phyloP scores from a whole-genome alignment of 179 eudicot species.

The Carnegiea gigantea region DNA sequence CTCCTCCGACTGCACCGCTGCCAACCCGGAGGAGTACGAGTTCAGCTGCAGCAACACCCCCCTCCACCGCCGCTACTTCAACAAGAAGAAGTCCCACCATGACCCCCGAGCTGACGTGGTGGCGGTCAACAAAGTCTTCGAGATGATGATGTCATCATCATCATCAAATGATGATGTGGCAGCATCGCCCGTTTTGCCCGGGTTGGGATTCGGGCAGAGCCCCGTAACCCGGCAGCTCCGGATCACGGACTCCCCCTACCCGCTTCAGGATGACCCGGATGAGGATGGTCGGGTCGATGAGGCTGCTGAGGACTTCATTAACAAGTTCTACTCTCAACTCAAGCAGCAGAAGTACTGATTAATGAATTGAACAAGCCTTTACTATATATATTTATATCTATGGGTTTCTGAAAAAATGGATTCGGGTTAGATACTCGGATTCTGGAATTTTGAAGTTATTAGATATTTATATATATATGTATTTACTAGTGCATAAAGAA shows the following conservation, averaged over 20 bases:
- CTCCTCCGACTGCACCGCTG: slow-evolving; percentile 14
- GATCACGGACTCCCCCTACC: slow-evolving; percentile 65
- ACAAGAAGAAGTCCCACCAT: slow-evolving; percentile 22
- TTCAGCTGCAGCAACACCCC: slow-evolving; percentile 73
- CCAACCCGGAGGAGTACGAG: slow-evolving; percentile 49
- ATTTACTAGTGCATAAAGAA: background rate
- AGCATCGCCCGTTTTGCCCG: slow-evolving; percentile 31
- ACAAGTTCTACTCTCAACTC: slow-evolving; percentile 46
- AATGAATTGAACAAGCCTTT: background rate
- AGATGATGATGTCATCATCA: slow-evolving; percentile 26
- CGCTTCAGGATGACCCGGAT: slow-evolving; percentile 35
- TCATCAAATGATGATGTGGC: slow-evolving; percentile 18
- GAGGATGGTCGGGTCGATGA: slow-evolving; percentile 45
- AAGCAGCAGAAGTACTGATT: slow-evolving; percentile 33
- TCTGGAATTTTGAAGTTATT: background rate
- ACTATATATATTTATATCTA: background rate
- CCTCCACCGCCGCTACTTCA: slow-evolving; percentile 24
- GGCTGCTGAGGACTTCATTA: slow-evolving; percentile 63
- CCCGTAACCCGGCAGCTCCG: slow-evolving; percentile 53
- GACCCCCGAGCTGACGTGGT: background rate
- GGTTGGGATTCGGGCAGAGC: slow-evolving; percentile 56
- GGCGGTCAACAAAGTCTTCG: slow-evolving; percentile 35
- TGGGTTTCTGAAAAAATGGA: background rate
- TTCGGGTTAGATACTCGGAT: background rate
- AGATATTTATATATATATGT: background rate